Percentiles rank a stretch among this genome's conserved stretches.
Evolutionary conservation across 192 early-diverging fungal species (phyloP).

Genomic region (Coemansia sp.): DNA sequence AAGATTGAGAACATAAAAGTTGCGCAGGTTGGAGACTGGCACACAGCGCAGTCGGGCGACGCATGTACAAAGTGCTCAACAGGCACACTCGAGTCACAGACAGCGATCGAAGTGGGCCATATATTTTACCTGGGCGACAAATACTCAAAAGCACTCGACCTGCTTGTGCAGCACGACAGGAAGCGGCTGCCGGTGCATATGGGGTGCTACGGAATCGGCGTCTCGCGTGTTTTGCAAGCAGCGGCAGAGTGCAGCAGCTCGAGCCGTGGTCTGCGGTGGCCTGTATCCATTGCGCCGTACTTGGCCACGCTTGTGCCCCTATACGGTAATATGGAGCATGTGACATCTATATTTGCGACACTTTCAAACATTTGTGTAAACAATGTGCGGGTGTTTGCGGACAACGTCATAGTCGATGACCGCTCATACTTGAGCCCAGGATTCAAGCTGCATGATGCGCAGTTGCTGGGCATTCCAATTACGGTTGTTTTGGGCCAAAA

Average conservation of each 20-base stretch:
- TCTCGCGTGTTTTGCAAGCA: slow-evolving; percentile 80
- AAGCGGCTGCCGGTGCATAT: slow-evolving; percentile 63
- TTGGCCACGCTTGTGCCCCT: slow-evolving; percentile 63
- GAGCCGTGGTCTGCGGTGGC: slow-evolving; percentile 70
- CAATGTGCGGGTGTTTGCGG: slow-evolving; percentile 21
- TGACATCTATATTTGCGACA: slow-evolving; percentile 13
- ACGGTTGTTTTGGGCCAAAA: slow-evolving; percentile 73
- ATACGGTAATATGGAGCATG: slow-evolving; percentile 5
- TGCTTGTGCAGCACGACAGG: slow-evolving; percentile 48
- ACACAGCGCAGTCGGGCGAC: slow-evolving; percentile 33
- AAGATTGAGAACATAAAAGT: not conserved
- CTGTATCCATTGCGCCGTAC: slow-evolving; percentile 75
- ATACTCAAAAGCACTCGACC: slow-evolving; percentile 73
- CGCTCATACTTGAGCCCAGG: slow-evolving; percentile 63
- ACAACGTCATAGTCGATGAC: slow-evolving; percentile 71
- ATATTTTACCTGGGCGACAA: slow-evolving; percentile 88
- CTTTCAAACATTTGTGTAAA: slow-evolving; percentile 3
- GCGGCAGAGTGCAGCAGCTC: slow-evolving; percentile 69
- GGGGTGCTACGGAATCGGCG: slow-evolving; percentile 90
- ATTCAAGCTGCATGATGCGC: slow-evolving; percentile 77
- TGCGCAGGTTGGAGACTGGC: slow-evolving; percentile 28
- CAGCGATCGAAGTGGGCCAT: slow-evolving; percentile 81
- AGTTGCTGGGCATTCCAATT: slow-evolving; percentile 78
- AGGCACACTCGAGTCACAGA: slow-evolving; percentile 20
- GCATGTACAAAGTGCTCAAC: slow-evolving; percentile 18